Conservation (phyloP, 352 stramenopile genomes). For the Globisporangium cederbergense region DNA sequence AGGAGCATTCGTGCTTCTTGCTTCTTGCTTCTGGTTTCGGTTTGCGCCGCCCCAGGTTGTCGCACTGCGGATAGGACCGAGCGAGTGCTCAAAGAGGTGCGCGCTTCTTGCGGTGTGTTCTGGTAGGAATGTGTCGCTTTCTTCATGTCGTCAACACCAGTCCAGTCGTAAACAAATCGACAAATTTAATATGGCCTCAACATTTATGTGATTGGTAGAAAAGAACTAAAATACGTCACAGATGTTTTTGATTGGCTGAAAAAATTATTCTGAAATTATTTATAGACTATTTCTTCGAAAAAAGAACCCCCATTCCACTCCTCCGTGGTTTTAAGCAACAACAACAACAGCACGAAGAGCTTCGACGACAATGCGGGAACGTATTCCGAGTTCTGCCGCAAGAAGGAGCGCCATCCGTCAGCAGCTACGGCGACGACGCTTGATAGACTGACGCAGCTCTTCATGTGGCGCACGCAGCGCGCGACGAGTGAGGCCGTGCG, state of each 20-base stretch:
- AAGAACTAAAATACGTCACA: no score
- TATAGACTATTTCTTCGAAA: neutral
- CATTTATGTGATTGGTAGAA: neutral
- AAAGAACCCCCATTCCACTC: neutral
- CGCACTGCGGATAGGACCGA: neutral
- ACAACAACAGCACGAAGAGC: neutral
- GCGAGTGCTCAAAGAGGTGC: no score
- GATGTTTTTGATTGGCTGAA: neutral
- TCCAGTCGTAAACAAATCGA: no score
- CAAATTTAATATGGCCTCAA: no score
- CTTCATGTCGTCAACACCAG: neutral
- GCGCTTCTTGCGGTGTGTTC: neutral
- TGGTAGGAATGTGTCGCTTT: neutral
- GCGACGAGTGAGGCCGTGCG: slow-evolving; percentile 7
- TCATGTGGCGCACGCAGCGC: slow-evolving; percentile 11
- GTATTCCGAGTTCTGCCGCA: neutral
- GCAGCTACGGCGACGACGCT: no score
- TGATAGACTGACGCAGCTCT: no score
- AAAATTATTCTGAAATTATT: neutral
- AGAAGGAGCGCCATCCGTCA: neutral
- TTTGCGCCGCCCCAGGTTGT: neutral
- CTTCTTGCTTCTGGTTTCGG: no score
- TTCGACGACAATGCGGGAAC: neutral
- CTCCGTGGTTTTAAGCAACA: neutral
- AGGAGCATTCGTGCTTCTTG: no score